Conservation (phyloP, 345 rosid species). For the Erucastrum elatum region DNA sequence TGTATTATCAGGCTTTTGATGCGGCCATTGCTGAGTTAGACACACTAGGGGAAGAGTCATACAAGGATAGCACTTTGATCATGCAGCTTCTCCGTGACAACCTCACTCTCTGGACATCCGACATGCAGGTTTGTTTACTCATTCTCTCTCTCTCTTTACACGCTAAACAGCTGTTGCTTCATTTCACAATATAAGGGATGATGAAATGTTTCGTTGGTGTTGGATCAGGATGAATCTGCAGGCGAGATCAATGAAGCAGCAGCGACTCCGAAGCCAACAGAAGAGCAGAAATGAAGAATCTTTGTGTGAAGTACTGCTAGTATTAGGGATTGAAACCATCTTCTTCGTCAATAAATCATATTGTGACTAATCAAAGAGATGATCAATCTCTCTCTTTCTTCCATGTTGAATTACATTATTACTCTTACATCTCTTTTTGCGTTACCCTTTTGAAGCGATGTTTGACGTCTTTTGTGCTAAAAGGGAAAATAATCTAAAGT, state of each 20-base stretch:
- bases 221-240: conserved; percentile 68
- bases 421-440: background rate
- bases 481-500: background rate
- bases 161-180: background rate
- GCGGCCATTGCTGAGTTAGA: conserved; percentile 89
- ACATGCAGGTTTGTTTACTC: conserved; percentile 64
- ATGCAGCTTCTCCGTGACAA: conserved; percentile 56
- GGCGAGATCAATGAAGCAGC: conserved; percentile 73
- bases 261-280: conserved; percentile 54
- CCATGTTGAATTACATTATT: background rate
- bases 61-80: conserved; percentile 73
- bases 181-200: background rate
- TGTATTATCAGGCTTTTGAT: conserved; percentile 67
- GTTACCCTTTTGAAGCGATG: background rate
- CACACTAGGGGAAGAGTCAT: conserved; percentile 86
- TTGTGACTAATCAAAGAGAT: conserved; percentile 4
- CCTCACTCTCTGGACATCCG: conserved; percentile 90
- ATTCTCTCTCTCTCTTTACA: background rate
- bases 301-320: conserved; percentile 3
- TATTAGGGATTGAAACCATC: conserved; percentile 18
- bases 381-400: background rate
- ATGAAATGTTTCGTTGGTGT: background rate
- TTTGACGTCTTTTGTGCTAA: background rate
- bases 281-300: conserved; percentile 49
- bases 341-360: background rate